phyloP scores from a whole-genome alignment of 352 stramenopile species.

The Phytopythium boreale region DNA sequence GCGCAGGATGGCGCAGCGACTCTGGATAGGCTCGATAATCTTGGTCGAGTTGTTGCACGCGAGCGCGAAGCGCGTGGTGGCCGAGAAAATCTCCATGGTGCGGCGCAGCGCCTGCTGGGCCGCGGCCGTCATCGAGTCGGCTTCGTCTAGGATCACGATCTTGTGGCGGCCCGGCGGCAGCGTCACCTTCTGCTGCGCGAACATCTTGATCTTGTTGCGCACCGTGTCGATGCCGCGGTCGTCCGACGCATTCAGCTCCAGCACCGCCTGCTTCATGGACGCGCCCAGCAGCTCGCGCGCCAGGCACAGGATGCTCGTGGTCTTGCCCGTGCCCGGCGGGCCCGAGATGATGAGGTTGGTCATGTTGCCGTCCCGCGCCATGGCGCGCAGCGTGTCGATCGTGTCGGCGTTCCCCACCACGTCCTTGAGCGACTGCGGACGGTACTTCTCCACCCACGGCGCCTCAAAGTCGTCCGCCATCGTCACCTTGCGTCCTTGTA shows the following conservation, averaged over 20 bases:
- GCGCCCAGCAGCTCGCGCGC: slow-evolving; percentile 86
- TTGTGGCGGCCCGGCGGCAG: slow-evolving; percentile 93
- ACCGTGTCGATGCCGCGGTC: slow-evolving; percentile 98
- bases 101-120: slow-evolving; percentile 97
- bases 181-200: slow-evolving; percentile 91
- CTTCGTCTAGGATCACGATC: slow-evolving; percentile 97
- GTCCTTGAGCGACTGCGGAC: slow-evolving; percentile 88
- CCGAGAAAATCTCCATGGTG: slow-evolving; percentile 99
- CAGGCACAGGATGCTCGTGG: slow-evolving; percentile 91
- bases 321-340: slow-evolving; percentile 92
- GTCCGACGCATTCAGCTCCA: slow-evolving; percentile 98
- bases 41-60: slow-evolving; percentile 99
- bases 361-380: slow-evolving; percentile 96
- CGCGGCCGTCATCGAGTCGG: slow-evolving; percentile 96
- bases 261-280: slow-evolving; percentile 87
- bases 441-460: slow-evolving; percentile 99
- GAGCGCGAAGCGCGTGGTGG: slow-evolving; percentile 97
- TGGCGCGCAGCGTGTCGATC: slow-evolving; percentile 92
- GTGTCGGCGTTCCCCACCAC: slow-evolving; percentile 99
- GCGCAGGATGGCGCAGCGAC: slow-evolving; percentile 96
- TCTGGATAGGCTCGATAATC: slow-evolving; percentile 99
- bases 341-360: slow-evolving; percentile 98
- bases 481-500: background rate
- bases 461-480: slow-evolving; percentile 85
- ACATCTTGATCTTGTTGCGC: slow-evolving; percentile 98